Evolutionary conservation across 2,329 filamentous ascomycete genomes (phyloP).

Genomic region (Aquanectria penicillioides): DNA sequence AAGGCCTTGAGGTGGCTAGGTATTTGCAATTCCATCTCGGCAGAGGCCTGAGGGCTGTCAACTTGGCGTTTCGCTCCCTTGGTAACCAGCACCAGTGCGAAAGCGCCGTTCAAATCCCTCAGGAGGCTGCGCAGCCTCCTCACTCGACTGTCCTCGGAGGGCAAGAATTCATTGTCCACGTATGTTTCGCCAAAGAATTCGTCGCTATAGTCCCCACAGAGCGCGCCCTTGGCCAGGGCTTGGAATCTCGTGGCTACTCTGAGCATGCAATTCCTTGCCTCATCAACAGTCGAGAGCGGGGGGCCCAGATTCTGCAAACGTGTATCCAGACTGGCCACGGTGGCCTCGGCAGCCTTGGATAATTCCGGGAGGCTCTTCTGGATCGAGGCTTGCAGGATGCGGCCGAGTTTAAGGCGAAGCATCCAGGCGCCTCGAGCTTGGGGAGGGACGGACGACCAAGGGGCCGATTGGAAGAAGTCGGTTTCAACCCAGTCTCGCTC

Average conservation of each 20-base stretch:
- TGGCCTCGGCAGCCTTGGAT: background rate
- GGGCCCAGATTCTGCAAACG: background rate
- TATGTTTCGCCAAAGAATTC: constrained; percentile 1
- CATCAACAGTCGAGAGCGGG: background rate
- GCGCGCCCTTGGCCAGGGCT: background rate
- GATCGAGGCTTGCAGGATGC: constrained; percentile 4
- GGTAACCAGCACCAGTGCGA: constrained; percentile 10
- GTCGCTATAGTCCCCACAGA: constrained; percentile 6
- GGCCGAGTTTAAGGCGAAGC: constrained; percentile 1
- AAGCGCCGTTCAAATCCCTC: constrained; percentile 4
- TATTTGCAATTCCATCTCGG: background rate
- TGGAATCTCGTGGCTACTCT: constrained; percentile 3
- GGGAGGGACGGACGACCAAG: background rate
- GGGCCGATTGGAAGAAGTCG: constrained; percentile 4
- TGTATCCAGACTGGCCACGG: background rate
- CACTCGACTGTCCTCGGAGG: background rate
- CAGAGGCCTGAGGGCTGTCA: background rate
- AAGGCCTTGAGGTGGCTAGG: background rate
- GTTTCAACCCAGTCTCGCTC: constrained; percentile 4
- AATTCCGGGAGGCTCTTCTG: constrained; percentile 4
- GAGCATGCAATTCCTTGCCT: constrained; percentile 8
- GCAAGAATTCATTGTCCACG: background rate
- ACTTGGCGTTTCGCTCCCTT: background rate
- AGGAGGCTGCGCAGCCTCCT: constrained; percentile 1
- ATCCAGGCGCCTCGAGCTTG: constrained; percentile 13